Percentiles rank a stretch among this genome's conserved stretches.
Conservation (phyloP, 2,329 filamentous ascomycete genomes). For the Beauveria brongniartii region DNA sequence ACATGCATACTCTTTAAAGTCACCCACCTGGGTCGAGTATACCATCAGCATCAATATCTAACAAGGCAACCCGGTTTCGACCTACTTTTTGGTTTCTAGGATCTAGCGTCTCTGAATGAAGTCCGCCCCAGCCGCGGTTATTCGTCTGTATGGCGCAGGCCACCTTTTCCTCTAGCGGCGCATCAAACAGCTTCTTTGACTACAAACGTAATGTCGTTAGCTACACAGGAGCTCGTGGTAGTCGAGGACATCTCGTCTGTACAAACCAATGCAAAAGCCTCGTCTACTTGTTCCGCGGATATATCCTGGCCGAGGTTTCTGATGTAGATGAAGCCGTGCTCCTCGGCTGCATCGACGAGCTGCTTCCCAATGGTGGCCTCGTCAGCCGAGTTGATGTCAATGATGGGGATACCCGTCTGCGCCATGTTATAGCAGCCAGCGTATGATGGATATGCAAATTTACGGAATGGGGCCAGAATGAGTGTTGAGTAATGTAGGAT, state of each 20-base stretch:
- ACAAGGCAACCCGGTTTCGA: constrained; percentile 11
- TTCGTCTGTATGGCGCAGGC: constrained; percentile 66
- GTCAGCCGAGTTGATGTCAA: constrained; percentile 64
- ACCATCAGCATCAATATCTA: neutral
- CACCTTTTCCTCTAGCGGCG: constrained; percentile 63
- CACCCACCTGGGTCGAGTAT: constrained; percentile 51
- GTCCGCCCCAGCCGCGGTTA: constrained; percentile 83
- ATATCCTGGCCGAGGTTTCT: constrained; percentile 67
- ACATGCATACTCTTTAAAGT: constrained; percentile 71
- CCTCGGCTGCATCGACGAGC: constrained; percentile 71
- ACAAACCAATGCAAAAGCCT: constrained; percentile 65
- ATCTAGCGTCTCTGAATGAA: constrained; percentile 84
- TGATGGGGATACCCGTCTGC: constrained; percentile 59
- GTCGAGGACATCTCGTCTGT: too few species aligned
- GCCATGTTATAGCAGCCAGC: neutral
- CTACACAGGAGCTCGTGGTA: neutral
- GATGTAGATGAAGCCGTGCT: constrained; percentile 86
- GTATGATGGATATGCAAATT: too few species aligned
- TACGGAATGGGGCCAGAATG: too few species aligned
- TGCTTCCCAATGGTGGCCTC: constrained; percentile 51
- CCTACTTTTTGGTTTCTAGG: constrained; percentile 69
- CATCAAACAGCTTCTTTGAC: constrained; percentile 65
- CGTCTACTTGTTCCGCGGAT: constrained; percentile 53
- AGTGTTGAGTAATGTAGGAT: too few species aligned
- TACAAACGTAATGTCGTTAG: constrained; percentile 8